Percentiles rank a stretch among this genome's conserved stretches.
phyloP scores from a whole-genome alignment of 768 basidiomycete genomes.

The Termitomyces sp. region DNA sequence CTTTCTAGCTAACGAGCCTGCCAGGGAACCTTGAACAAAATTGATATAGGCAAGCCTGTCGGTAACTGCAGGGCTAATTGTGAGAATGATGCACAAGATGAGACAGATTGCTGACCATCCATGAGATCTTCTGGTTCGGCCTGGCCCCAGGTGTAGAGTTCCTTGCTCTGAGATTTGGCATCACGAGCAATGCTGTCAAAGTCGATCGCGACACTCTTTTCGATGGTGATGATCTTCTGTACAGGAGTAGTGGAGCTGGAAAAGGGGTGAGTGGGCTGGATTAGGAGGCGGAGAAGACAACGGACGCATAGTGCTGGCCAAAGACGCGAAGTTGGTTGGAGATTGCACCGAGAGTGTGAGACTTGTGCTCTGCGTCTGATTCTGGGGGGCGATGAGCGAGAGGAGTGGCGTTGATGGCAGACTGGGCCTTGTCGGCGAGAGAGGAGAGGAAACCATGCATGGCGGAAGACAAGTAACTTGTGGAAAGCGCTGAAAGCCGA shows the following conservation, averaged over 20 bases:
- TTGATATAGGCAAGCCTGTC: constrained; percentile 81
- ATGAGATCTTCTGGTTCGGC: constrained; percentile 63
- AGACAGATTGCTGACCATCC: constrained; percentile 47
- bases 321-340: constrained; percentile 70
- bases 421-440: constrained; percentile 75
- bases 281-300: constrained; percentile 6
- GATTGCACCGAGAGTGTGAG: constrained; percentile 53
- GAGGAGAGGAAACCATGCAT: constrained; percentile 59
- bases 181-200: constrained; percentile 63
- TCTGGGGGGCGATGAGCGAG: constrained; percentile 40
- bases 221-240: constrained; percentile 74
- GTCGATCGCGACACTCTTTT: constrained; percentile 76
- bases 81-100: constrained; percentile 6
- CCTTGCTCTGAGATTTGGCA: constrained; percentile 71
- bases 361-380: constrained; percentile 41
- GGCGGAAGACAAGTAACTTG: constrained; percentile 24
- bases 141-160: constrained; percentile 84
- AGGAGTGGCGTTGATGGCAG: constrained; percentile 57
- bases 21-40: constrained; percentile 68
- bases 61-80: constrained; percentile 41
- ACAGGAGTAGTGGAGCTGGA: constrained; percentile 53
- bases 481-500: neutral
- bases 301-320: constrained; percentile 71
- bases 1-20: constrained; percentile 52
- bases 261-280: constrained; percentile 7